phyloP scores from a whole-genome alignment of 2,329 filamentous ascomycete genomes.

The Arthroderma sp. region DNA sequence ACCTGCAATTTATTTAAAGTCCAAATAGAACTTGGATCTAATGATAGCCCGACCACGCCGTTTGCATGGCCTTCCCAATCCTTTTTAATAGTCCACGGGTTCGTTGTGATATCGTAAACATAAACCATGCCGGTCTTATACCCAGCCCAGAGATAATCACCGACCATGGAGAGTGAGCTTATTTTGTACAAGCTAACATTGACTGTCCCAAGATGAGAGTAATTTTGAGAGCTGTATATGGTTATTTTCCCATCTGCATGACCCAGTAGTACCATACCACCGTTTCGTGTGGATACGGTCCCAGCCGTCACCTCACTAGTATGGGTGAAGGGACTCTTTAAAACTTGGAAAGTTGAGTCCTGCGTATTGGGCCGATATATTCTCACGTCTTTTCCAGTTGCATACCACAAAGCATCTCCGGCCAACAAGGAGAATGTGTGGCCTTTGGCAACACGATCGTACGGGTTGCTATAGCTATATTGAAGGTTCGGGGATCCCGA shows the following conservation, averaged over 20 bases:
- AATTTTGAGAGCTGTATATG: conserved; percentile 71
- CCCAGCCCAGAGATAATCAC: conserved; percentile 76
- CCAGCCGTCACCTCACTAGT: conserved; percentile 82
- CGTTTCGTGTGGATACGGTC: conserved; percentile 58
- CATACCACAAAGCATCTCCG: conserved; percentile 77
- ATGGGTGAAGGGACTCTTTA: conserved; percentile 58
- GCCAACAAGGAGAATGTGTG: conserved; percentile 82
- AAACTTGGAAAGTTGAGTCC: conserved; percentile 61
- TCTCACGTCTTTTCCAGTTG: conserved; percentile 72
- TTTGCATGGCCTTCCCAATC: conserved; percentile 88
- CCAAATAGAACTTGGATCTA: conserved; percentile 73
- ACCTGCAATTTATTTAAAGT: conserved; percentile 74
- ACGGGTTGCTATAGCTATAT: conserved; percentile 53
- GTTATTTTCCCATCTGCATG: conserved; percentile 90
- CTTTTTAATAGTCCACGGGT: conserved; percentile 84
- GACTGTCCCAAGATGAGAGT: conserved; percentile 62
- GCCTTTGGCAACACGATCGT: conserved; percentile 61
- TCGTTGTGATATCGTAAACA: conserved; percentile 70
- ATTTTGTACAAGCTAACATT: conserved; percentile 93
- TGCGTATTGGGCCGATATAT: conserved; percentile 64
- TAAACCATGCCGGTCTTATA: conserved; percentile 91
- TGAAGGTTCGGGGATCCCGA: conserved; percentile 61
- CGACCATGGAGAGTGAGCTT: conserved; percentile 69
- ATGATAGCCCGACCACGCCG: conserved; percentile 62
- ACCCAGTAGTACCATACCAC: conserved; percentile 74